A percentile compares a stretch with the other conserved stretches of the same genome.
These are phyloP conservation scores for Aspergillus fructus DNA, from an alignment of 2,329 filamentous ascomycete species.

Conservation along the genomic window DNA sequence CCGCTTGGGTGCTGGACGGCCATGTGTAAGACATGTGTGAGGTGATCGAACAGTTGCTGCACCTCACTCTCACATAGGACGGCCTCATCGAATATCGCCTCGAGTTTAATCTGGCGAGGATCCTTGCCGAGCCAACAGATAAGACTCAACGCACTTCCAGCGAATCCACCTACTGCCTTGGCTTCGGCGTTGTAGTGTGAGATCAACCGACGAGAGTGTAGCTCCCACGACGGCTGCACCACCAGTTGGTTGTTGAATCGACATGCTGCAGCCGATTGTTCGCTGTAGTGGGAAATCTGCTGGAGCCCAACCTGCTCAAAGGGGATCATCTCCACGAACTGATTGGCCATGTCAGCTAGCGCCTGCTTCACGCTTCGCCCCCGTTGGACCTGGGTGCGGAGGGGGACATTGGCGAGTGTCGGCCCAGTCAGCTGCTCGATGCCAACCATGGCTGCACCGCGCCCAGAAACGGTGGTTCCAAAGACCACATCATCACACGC, in stretches of 20 bases:
- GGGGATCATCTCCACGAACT: not conserved
- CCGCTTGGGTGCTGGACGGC: no score
- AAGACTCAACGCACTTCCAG: no score
- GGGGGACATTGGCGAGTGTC: not conserved
- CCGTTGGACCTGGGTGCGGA: not conserved
- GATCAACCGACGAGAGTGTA: not conserved
- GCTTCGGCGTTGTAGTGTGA: not conserved
- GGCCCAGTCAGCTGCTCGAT: not conserved
- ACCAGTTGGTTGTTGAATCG: not conserved
- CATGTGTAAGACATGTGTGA: not conserved
- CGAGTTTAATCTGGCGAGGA: no score
- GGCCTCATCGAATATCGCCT: not conserved
- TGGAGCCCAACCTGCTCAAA: not conserved
- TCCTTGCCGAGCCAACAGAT: no score
- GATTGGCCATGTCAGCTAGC: not conserved
- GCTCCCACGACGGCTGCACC: not conserved
- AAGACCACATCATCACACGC: not conserved
- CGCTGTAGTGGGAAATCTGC: not conserved
- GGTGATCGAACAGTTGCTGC: not conserved
- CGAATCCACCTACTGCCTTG: not conserved
- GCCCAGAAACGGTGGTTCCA: not conserved
- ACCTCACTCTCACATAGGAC: not conserved
- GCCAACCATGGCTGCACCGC: not conserved
- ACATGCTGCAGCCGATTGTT: not conserved
- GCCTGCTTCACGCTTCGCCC: not conserved